Conservation (phyloP, 805 yeast genomes). For the Metahyphopichia silvanorum region DNA sequence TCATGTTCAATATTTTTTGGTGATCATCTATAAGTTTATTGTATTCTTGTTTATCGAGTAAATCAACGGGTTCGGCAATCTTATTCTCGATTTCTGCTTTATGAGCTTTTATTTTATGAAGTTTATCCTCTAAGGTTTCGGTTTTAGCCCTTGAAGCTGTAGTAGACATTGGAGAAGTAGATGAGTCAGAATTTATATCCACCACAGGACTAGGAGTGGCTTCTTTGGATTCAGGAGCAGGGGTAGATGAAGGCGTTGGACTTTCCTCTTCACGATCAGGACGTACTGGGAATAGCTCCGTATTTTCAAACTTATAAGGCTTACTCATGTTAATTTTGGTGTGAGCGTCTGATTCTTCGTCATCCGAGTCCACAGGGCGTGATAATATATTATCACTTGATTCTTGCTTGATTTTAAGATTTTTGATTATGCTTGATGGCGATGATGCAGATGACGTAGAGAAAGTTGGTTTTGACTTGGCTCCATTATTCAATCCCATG, state of each 20-base stretch:
- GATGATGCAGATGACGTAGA: too few species aligned
- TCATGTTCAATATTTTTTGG: slow-evolving; percentile 21
- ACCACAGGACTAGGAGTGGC: slow-evolving; percentile 5
- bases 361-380: slow-evolving; percentile 30
- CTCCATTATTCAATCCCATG: slow-evolving; percentile 26
- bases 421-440: too few species aligned
- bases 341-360: slow-evolving; percentile 39
- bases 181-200: not conserved
- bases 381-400: slow-evolving; percentile 10
- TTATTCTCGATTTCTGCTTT: slow-evolving; percentile 27
- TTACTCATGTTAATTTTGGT: slow-evolving; percentile 63
- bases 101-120: slow-evolving; percentile 18
- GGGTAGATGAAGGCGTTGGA: slow-evolving; percentile 5
- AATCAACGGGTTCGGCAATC: slow-evolving; percentile 23
- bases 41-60: slow-evolving; percentile 27
- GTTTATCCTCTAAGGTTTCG: slow-evolving; percentile 28
- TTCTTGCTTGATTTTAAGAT: slow-evolving; percentile 29
- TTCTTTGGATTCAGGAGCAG: slow-evolving; percentile 7
- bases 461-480: slow-evolving; percentile 41
- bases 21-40: slow-evolving; percentile 30
- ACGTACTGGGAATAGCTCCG: slow-evolving; percentile 69
- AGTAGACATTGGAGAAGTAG: too few species aligned
- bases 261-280: slow-evolving; percentile 50
- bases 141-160: slow-evolving; percentile 17
- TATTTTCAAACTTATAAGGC: slow-evolving; percentile 50